phyloP scores from a whole-genome alignment of 768 basidiomycete genomes.

The Russula vinacea region DNA sequence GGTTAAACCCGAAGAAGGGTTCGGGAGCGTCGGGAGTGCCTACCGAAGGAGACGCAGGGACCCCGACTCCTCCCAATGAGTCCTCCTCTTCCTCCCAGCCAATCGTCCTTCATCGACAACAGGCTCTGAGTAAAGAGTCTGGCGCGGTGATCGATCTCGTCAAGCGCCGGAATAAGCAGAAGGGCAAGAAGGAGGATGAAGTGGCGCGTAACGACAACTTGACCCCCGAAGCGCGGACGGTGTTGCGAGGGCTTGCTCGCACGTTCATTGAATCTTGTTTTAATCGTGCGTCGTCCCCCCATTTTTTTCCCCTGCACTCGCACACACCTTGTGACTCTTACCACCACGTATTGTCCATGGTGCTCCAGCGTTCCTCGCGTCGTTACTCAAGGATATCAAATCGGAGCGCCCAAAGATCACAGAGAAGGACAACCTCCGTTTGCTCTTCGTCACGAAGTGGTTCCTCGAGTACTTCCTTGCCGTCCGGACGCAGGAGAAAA shows the following conservation, averaged over 20 bases:
- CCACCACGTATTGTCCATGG: neutral
- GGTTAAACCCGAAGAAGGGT: conserved; percentile 55
- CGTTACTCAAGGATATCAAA: conserved; percentile 87
- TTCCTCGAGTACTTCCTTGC: conserved; percentile 86
- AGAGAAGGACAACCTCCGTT: conserved; percentile 90
- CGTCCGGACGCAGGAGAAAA: conserved; percentile 43
- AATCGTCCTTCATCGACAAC: conserved; percentile 82
- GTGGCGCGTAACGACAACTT: conserved; percentile 65
- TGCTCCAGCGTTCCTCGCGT: conserved; percentile 78
- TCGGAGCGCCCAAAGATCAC: conserved; percentile 88
- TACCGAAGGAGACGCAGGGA: conserved; percentile 32
- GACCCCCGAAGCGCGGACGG: conserved; percentile 56
- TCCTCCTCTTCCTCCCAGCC: conserved; percentile 46
- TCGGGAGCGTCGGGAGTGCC: conserved; percentile 21
- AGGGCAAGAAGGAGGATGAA: conserved; percentile 64
- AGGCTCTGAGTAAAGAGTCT: conserved; percentile 68
- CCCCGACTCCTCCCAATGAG: conserved; percentile 30
- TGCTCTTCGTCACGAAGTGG: conserved; percentile 86
- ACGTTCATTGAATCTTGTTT: conserved; percentile 82
- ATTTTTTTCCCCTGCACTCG: conserved; percentile 4
- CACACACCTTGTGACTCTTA: conserved; percentile 10
- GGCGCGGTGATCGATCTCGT: conserved; percentile 65
- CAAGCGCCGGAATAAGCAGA: conserved; percentile 50
- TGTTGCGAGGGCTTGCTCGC: conserved; percentile 65
- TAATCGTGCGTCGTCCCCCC: conserved; percentile 63